Evolutionary conservation across 768 basidiomycete genomes (phyloP), one percentile per base, ranked within the genome.

Genomic region (Multifurca ochricompacta): DNA sequence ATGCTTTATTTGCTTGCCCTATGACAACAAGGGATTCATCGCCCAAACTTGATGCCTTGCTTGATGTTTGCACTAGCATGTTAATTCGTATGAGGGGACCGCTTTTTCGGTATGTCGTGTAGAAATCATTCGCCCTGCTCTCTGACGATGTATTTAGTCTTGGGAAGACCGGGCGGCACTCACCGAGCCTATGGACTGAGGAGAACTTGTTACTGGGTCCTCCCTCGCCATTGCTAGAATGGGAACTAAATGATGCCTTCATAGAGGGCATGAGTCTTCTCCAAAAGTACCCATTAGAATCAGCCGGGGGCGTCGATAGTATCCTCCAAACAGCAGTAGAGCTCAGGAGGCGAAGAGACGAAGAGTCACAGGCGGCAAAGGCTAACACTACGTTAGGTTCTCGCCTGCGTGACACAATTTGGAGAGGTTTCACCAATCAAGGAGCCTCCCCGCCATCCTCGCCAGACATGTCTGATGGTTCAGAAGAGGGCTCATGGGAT

Each of bases 41-140:
- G 57, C 77, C 79, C 19, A 87, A 85, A 65, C 70, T 88, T 1
- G 83, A 88, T 23, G 75, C 74, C 59, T 72, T 89, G n/a, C 64
- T 87, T 48, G 83, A 88, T 58, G 69, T 90, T 28, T 86, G 85
- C 56, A 75, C 80, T 0, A 75, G 79, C 43, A 84, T 90, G 79
- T 72, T 89, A 25, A 68, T 87, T 19, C 75, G 79, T 47, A 74
- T 77, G 2, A 77, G 79, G 40, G 66, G 69, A 2, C 73, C 75
- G 13, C 67, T 89, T 9, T 74, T 80, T 35, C 71, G 78, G 86
- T 84, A 61, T 32, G 75, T 51, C 55, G 32, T 34, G 21, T 39
- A 42, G 30, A 23, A 14, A 25, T 21, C 39, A 31, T 54, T 27
- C 11, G 14, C 30, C 10, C 10, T 25, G 5, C 7, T 51, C 59